Base-by-base conservation (phyloP, 495 filamentous ascomycete species). In the Hypoxylon subgilvum region DNA sequence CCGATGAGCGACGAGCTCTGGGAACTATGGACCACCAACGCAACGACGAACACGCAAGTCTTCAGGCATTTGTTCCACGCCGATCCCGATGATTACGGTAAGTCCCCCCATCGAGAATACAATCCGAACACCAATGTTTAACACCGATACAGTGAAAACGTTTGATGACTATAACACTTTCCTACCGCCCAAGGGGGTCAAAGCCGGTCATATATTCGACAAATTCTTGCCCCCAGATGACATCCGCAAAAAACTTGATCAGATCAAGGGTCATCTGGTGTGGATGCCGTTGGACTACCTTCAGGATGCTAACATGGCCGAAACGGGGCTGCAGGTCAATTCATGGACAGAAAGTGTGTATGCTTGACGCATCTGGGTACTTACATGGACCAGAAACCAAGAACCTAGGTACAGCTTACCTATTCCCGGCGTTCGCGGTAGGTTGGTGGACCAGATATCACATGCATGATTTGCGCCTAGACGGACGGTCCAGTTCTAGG, bases 211-310 rank as follows among this genome's bases (percentile, higher is more conserved):
- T 73, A 79, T 97, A 50, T 94, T 88, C 67, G 88, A 93, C 65
- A 82, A 81, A 8, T 89, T 84, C 74, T 79, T 87, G 58, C 85
- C 89, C 0, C 79, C 80, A 0, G 70, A 82, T 17, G 86, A 93
- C 38, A 84, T 95, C 10, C 80, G 88, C 17, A 61, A 80, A 66
- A 90, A 91, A 71, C 76, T 98, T 25, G 87, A 90, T 66, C 74
- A 82, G 58, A 84, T 97, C 67, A 88, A 84, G 70, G 94, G 93
- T 0, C 94, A 97, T 78, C 70, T 98, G 21, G 92, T 98, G 0
- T 97, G 93, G 93, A 90, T 96, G 87, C 92, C 91, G 40, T 66
- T 97, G 61, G 84, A 93, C 32, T 97, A 96, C 66, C 71, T 97
- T 65, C 75, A 79, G 55, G 88, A 96, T 61, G 92, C 87, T 0